Evolutionary conservation across 371 early-diverging fungal genomes (phyloP).

Genomic region (Mortierella sp.): DNA sequence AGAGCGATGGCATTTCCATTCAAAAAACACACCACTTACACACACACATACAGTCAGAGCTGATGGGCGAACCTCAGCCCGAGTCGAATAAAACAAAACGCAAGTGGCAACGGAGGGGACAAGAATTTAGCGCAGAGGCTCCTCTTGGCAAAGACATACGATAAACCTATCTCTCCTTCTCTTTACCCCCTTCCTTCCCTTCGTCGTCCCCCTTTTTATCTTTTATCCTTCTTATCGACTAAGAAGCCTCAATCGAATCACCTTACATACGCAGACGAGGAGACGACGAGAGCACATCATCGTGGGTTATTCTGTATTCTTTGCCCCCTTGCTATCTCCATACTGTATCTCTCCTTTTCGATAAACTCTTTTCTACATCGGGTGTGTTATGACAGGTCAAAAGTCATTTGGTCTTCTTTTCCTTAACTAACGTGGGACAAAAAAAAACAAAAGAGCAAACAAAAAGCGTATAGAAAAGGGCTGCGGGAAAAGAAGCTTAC

Average conservation of each 20-base stretch:
- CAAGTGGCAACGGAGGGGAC: neutral
- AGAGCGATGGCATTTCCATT: neutral
- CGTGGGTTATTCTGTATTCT: neutral
- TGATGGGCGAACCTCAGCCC: neutral
- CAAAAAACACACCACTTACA: neutral
- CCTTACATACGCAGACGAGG: neutral
- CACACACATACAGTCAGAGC: neutral
- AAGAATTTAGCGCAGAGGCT: neutral
- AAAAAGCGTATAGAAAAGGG: neutral
- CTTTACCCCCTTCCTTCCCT: neutral
- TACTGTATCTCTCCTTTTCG: neutral
- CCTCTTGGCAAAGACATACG: neutral
- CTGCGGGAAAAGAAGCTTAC: constrained; percentile 1
- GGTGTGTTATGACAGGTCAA: constrained; percentile 7
- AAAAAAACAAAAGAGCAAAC: neutral
- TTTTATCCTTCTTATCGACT: neutral
- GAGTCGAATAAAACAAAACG: neutral
- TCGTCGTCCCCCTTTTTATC: neutral
- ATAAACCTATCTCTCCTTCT: neutral
- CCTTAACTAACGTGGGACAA: constrained; percentile 8
- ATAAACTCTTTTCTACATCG: constrained; percentile 2
- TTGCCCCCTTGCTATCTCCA: neutral
- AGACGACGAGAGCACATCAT: neutral
- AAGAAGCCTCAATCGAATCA: neutral
- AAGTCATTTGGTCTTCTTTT: constrained; percentile 9